A percentile compares a stretch with the other conserved stretches of the same genome.
Conservation (phyloP, 2,329 filamentous ascomycete genomes). For the Diaporthe caulivora region DNA sequence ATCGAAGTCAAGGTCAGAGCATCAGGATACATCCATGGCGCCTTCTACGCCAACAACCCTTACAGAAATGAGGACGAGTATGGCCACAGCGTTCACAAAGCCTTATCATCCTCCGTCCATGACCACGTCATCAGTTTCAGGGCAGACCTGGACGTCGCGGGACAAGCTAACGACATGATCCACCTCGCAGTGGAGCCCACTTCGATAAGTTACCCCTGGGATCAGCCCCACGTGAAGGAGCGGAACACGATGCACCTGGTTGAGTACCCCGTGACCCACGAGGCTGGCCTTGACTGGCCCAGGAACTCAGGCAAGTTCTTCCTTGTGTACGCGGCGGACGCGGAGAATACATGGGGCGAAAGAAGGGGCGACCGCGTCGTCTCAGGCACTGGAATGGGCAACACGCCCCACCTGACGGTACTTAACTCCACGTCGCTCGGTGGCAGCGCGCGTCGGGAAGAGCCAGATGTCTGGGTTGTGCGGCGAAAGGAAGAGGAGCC, state of each 20-base stretch:
- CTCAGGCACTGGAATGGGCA: constrained; percentile 46
- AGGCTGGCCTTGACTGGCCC: constrained; percentile 40
- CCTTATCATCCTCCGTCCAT: constrained; percentile 51
- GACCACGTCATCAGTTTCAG: constrained; percentile 56
- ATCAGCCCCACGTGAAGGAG: constrained; percentile 35
- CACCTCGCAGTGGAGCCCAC: constrained; percentile 50
- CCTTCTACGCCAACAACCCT: constrained; percentile 46
- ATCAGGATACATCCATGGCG: constrained; percentile 53
- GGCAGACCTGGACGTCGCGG: constrained; percentile 55
- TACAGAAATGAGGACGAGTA: constrained; percentile 50
- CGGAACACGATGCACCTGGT: constrained; percentile 39
- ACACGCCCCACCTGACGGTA: constrained; percentile 41
- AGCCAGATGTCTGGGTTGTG: constrained; percentile 54
- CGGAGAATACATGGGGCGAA: constrained; percentile 56
- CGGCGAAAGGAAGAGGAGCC: constrained; percentile 60
- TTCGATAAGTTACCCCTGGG: constrained; percentile 41
- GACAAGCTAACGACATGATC: constrained; percentile 48
- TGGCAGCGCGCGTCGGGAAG: constrained; percentile 41
- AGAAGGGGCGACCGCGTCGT: constrained; percentile 57
- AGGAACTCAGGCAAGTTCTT: constrained; percentile 55
- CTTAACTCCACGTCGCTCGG: constrained; percentile 50
- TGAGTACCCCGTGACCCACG: constrained; percentile 31
- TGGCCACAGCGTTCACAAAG: constrained; percentile 51
- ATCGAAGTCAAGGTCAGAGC: constrained; percentile 54
- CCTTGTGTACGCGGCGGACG: constrained; percentile 50